These are phyloP conservation scores for Lachnellula suecica DNA, from an alignment of 2,329 filamentous ascomycete species.

Conservation along the genomic window DNA sequence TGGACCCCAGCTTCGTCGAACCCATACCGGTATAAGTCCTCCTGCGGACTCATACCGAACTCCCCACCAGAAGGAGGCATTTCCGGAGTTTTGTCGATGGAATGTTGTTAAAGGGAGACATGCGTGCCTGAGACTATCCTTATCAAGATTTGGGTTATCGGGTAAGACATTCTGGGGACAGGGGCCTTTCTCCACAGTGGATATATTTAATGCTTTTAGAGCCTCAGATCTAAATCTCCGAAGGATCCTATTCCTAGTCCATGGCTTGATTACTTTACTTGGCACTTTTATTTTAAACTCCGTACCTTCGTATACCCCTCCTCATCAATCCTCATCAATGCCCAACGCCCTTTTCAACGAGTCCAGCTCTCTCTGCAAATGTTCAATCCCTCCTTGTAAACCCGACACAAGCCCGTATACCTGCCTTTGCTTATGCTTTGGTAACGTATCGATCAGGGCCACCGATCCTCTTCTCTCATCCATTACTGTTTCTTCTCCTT, in stretches of 20 bases:
- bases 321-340: conserved; percentile 29
- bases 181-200: neutral
- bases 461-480: conserved; percentile 21
- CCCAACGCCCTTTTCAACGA: conserved; percentile 30
- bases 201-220: too few species aligned
- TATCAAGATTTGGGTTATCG: conserved; percentile 1
- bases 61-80: neutral
- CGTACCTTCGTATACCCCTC: neutral
- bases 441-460: conserved; percentile 31
- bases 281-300: neutral
- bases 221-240: neutral
- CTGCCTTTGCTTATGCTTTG: conserved; percentile 32
- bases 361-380: conserved; percentile 31
- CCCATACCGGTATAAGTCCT: too few species aligned
- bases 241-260: neutral
- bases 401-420: conserved; percentile 32
- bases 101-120: too few species aligned
- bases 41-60: neutral
- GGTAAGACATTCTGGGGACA: neutral
- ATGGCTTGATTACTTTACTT: neutral
- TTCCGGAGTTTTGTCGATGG: too few species aligned
- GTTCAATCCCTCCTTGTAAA: conserved; percentile 32
- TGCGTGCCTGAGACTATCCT: neutral
- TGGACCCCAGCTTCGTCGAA: too few species aligned
- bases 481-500: conserved; percentile 20